phyloP scores from a whole-genome alignment of 345 rosid species.

The Eutrema japonicum region DNA sequence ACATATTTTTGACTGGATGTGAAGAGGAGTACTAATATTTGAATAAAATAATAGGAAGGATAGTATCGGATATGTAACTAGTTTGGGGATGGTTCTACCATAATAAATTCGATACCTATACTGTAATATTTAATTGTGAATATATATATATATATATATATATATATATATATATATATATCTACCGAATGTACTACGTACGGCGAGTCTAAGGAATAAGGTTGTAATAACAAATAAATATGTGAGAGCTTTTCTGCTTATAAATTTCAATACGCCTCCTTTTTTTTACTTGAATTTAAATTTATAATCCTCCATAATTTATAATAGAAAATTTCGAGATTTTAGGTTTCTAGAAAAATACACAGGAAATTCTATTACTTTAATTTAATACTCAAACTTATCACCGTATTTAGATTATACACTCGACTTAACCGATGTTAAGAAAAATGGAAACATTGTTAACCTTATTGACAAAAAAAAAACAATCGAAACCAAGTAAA shows the following conservation, averaged over 20 bases:
- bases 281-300: background rate
- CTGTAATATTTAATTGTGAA: constrained; percentile 30
- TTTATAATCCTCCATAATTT: background rate
- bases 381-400: background rate
- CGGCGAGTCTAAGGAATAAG: constrained; percentile 1
- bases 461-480: background rate
- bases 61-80: constrained; percentile 18
- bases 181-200: constrained; percentile 18
- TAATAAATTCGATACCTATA: constrained; percentile 32
- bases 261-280: background rate
- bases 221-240: constrained; percentile 16
- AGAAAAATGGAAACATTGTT: background rate
- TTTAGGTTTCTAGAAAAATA: background rate
- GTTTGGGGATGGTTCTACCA: constrained; percentile 27
- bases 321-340: background rate
- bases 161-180: constrained; percentile 40
- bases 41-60: constrained; percentile 25
- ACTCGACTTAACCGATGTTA: background rate
- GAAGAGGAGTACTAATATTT: constrained; percentile 27
- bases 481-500: background rate
- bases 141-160: constrained; percentile 17
- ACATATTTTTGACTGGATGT: constrained; percentile 29
- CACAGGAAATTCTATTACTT: background rate
- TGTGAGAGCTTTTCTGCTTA: background rate
- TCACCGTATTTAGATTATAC: background rate